Conservation (phyloP, 768 basidiomycete genomes). For the Leucocoprinus leucothites region DNA sequence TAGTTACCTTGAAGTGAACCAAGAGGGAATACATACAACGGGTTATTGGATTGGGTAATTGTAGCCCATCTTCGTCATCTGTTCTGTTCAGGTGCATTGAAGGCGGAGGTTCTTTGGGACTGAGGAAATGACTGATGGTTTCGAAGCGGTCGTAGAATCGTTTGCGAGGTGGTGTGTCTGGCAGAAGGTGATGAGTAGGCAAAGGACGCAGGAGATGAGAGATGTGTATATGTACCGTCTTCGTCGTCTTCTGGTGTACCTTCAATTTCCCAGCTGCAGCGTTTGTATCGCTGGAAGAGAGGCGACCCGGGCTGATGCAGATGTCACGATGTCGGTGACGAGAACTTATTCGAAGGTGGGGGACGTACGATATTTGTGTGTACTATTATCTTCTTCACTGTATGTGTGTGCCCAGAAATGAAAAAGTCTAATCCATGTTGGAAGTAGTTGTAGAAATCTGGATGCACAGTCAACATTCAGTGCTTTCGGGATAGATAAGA, state of each 20-base stretch:
- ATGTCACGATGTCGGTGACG: background rate
- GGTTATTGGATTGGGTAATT: slow-evolving; percentile 63
- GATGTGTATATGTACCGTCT: slow-evolving; percentile 49
- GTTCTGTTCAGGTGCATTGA: slow-evolving; percentile 82
- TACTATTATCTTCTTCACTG: slow-evolving; percentile 80
- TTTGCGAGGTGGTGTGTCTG: slow-evolving; percentile 75
- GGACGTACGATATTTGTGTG: slow-evolving; percentile 81
- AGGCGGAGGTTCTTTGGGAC: slow-evolving; percentile 68
- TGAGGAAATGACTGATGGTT: slow-evolving; percentile 73
- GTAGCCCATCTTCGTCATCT: slow-evolving; percentile 70
- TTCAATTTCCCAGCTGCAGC: slow-evolving; percentile 89
- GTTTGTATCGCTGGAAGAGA: slow-evolving; percentile 86
- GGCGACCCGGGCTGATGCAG: slow-evolving; percentile 90
- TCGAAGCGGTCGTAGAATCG: slow-evolving; percentile 77
- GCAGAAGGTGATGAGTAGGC: slow-evolving; percentile 6
- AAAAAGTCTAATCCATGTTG: slow-evolving; percentile 89
- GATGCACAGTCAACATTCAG: background rate
- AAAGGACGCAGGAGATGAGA: background rate
- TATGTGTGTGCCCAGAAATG: slow-evolving; percentile 65
- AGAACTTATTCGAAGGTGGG: background rate
- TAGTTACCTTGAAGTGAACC: background rate
- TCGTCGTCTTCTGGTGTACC: slow-evolving; percentile 79
- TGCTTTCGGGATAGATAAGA: background rate
- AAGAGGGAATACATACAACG: slow-evolving; percentile 44
- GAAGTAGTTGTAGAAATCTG: slow-evolving; percentile 93